phyloP scores from a whole-genome alignment of 116 monocot genomes.

The Zostera marina region DNA sequence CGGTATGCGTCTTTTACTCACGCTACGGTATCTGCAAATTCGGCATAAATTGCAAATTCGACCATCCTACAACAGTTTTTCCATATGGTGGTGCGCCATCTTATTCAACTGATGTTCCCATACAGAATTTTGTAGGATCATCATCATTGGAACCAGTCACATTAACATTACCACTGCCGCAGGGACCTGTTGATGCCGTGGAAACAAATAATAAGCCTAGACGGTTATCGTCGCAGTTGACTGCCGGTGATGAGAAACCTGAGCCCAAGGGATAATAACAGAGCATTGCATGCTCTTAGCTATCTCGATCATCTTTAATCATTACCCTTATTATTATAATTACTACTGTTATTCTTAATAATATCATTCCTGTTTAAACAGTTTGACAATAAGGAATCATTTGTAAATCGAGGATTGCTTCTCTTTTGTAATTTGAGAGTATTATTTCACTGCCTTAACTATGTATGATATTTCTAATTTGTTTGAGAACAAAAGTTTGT shows the following conservation, averaged over 20 bases:
- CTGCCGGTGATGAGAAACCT: slow-evolving; percentile 10
- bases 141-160: slow-evolving; percentile 6
- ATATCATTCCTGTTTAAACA: no score
- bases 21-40: slow-evolving; percentile 99
- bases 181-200: slow-evolving; percentile 11
- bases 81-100: slow-evolving; percentile 33
- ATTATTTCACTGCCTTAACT: no score
- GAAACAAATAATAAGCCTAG: slow-evolving; percentile 11
- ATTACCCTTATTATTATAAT: no score
- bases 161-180: slow-evolving; percentile 2
- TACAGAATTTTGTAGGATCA: slow-evolving; percentile 14
- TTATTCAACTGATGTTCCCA: slow-evolving; percentile 19
- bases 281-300: no score
- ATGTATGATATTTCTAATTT: no score
- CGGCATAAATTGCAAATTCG: slow-evolving; percentile 94
- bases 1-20: slow-evolving; percentile 71
- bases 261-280: slow-evolving; percentile 10
- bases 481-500: no score
- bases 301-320: no score
- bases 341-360: no score
- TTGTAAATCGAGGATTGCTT: no score
- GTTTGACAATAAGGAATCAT: no score
- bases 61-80: slow-evolving; percentile 64
- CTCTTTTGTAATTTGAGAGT: no score
- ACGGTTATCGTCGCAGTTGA: slow-evolving; percentile 10